Evolutionary conservation across 768 basidiomycete species (phyloP).

Genomic region (Tephrocybe sp.): DNA sequence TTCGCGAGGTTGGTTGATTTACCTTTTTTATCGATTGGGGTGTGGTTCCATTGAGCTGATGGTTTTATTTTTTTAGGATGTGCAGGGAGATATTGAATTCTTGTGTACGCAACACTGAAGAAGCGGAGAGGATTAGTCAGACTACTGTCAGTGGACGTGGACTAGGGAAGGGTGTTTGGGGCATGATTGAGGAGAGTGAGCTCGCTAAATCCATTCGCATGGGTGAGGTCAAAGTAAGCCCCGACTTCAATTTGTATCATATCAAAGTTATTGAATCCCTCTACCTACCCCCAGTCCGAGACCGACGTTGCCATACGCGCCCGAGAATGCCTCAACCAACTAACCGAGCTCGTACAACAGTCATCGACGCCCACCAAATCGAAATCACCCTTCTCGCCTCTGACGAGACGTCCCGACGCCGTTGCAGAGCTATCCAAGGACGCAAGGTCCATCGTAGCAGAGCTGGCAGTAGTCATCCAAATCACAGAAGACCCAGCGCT

Average conservation of each 20-base stretch:
- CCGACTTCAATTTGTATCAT: too few relatives aligned
- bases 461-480: conserved; percentile 53
- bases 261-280: not conserved
- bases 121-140: conserved; percentile 53
- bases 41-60: too few relatives aligned
- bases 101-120: conserved; percentile 93
- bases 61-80: too few relatives aligned
- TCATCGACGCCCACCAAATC: conserved; percentile 2
- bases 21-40: conserved; percentile 8
- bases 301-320: conserved; percentile 48
- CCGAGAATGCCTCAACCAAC: conserved; percentile 35
- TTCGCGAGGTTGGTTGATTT: conserved; percentile 56
- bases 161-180: conserved; percentile 71
- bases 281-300: conserved; percentile 34
- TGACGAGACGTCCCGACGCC: conserved; percentile 12
- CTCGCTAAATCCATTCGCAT: conserved; percentile 67
- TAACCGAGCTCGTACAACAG: conserved; percentile 27
- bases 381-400: conserved; percentile 15
- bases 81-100: conserved; percentile 87
- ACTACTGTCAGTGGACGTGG: conserved; percentile 45
- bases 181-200: conserved; percentile 83
- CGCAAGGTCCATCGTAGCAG: conserved; percentile 49
- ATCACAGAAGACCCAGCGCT: conserved; percentile 54
- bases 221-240: conserved; percentile 48
- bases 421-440: conserved; percentile 39